Conservation (phyloP, 208 protist genomes). For the Leishmania braziliensis region DNA sequence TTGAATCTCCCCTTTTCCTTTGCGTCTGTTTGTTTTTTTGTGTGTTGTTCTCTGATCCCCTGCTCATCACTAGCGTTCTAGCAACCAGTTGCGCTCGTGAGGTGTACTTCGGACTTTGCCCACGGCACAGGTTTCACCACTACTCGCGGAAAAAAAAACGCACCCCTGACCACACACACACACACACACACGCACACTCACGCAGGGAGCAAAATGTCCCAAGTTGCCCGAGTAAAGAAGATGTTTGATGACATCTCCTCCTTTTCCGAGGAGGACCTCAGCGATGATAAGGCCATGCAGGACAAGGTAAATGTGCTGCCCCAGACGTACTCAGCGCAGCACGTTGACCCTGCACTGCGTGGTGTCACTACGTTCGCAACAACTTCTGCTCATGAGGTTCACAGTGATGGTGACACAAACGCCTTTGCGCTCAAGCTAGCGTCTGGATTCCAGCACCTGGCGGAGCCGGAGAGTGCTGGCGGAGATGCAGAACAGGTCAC, state of each 20-base stretch:
- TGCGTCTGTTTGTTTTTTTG: neutral
- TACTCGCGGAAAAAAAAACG: too few species aligned
- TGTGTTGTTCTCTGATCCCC: neutral
- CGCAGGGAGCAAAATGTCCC: constrained; percentile 7
- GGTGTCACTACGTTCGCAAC: neutral
- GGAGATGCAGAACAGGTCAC: constrained; percentile 1
- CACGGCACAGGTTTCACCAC: too few species aligned
- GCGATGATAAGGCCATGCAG: neutral
- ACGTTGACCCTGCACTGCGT: neutral
- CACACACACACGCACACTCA: neutral
- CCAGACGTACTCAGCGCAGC: neutral
- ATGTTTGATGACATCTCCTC: constrained; percentile 56
- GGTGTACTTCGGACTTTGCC: neutral
- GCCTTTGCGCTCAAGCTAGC: constrained; percentile 5
- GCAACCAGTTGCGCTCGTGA: neutral
- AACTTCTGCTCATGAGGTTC: neutral
- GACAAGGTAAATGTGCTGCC: neutral
- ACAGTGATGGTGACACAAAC: neutral
- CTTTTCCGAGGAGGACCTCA: constrained; percentile 5
- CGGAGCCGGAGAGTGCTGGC: neutral
- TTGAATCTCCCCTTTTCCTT: neutral
- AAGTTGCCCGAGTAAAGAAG: constrained; percentile 32
- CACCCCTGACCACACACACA: neutral
- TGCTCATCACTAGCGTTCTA: neutral
- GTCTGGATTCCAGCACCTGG: constrained; percentile 4